These are phyloP conservation scores for Begonia loranthoides DNA, from an alignment of 306 rosid species.

Conservation along the genomic window DNA sequence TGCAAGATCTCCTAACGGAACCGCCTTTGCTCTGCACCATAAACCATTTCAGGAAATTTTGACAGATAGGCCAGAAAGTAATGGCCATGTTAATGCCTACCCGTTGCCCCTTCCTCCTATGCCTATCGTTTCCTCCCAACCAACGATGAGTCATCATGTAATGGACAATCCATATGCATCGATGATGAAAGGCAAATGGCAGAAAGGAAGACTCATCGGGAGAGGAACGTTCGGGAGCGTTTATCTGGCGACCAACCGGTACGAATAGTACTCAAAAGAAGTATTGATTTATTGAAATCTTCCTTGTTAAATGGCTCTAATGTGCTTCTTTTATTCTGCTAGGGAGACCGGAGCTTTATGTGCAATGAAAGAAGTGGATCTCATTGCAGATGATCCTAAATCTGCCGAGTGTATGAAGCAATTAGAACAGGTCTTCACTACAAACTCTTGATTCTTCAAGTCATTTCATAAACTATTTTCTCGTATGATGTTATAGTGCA, in stretches of 20 bases:
- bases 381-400: conserved; percentile 85
- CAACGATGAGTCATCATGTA: conserved; percentile 15
- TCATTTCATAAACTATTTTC: neutral
- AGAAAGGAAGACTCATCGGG: conserved; percentile 81
- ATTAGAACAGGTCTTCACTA: conserved; percentile 61
- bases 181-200: conserved; percentile 71
- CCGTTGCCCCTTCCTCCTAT: conserved; percentile 86
- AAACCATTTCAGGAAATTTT: conserved; percentile 8
- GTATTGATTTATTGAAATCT: too few relatives aligned
- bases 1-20: conserved; percentile 26
- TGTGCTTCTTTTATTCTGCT: conserved; percentile 5
- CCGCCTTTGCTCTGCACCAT: conserved; percentile 10
- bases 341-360: conserved; percentile 93
- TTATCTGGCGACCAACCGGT: conserved; percentile 69
- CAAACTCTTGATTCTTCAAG: neutral
- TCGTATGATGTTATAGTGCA: neutral
- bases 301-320: too few relatives aligned
- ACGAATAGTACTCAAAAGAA: conserved; percentile 11
- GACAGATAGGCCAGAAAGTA: conserved; percentile 34
- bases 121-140: conserved; percentile 21
- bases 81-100: conserved; percentile 43
- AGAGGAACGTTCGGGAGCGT: conserved; percentile 93
- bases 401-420: conserved; percentile 74
- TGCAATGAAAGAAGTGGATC: conserved; percentile 94
- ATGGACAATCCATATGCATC: conserved; percentile 19